Base-by-base conservation (phyloP, 202 grass and related monocot species). In the Setaria italica region DNA sequence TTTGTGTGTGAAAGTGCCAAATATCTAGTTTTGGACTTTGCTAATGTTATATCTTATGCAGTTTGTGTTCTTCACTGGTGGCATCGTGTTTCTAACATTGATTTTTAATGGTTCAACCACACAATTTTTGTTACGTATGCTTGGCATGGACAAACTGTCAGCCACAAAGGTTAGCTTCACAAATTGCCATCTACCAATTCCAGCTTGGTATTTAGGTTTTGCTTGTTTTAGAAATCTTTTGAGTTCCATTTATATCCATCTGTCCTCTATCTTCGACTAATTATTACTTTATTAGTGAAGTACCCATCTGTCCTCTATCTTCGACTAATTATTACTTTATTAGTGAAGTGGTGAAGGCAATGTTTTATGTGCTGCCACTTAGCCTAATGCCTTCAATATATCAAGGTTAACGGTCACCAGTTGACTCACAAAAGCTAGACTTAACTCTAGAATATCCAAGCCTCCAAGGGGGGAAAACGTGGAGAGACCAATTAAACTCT, bases 11-110 rank as follows among this genome's bases (percentile, higher is more conserved):
- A 32, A 42, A 64, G 13, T 51, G 2, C 58, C 12, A 57, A 74
- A 21, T 83, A 48, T 67, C 19, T 65, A 55, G 60, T 84, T 84
- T 62, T 37, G 50, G 60, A 25, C 59, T 54, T 64, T 46, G 9
- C 76, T 91, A 67, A 86, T 72, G 9, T 80, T 54, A 80, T 66
- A 46, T 50, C 15, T 76, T 88, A 74, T 85, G 71, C 85, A 98
- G 95, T 98, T 98, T 94, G 86, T 98, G 70, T 98, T 98, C 87
- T 98, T 98, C 70, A 98, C 95, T 82, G 95, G 95, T 82, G 95
- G 95, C 46, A 91, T 94, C 4, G 93, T 95, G 11, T 95, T 98
- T 85, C 81, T 98, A 11, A 95, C 95, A 86, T 75, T 98, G 76
- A 92, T 95, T 80, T 50, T 98, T 45, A 98, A 98, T 79, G 95